Conservation (phyloP, 1,284 basidiomycete genomes). For the Pseudozyma thailandica region DNA sequence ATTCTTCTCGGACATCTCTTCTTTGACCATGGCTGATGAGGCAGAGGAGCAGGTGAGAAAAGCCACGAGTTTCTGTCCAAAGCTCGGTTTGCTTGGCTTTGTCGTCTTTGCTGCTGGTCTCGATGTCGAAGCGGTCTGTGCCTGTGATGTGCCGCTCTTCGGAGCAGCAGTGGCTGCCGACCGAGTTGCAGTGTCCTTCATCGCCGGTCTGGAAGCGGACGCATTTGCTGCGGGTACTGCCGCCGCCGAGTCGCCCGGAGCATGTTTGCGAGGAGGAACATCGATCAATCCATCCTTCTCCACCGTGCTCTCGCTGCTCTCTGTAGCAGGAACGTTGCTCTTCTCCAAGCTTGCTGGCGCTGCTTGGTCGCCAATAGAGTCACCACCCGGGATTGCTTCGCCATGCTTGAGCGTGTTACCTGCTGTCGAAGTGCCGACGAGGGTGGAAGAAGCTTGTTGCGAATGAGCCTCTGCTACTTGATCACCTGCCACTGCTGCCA, state of each 20-base stretch:
- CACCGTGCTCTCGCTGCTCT: slow-evolving; percentile 35
- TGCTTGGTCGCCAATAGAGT: not conserved
- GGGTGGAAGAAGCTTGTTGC: slow-evolving; percentile 36
- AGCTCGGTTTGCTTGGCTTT: slow-evolving; percentile 18
- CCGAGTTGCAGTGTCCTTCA: no score
- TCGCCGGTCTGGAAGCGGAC: not conserved
- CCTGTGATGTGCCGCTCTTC: slow-evolving; percentile 1
- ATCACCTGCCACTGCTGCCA: not conserved
- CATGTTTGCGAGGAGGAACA: slow-evolving; percentile 24
- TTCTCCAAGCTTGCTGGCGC: not conserved
- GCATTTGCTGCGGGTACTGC: not conserved
- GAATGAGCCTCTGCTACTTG: slow-evolving; percentile 14
- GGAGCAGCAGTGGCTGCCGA: slow-evolving; percentile 5
- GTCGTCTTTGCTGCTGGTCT: slow-evolving; percentile 5
- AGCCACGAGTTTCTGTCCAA: slow-evolving; percentile 40
- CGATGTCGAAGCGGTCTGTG: slow-evolving; percentile 6
- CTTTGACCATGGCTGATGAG: slow-evolving; percentile 20
- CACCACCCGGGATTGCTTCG: not conserved
- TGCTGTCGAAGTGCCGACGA: slow-evolving; percentile 28
- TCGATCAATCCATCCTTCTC: slow-evolving; percentile 41
- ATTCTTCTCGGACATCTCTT: slow-evolving; percentile 45
- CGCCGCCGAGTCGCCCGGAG: not conserved
- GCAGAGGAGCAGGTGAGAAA: slow-evolving; percentile 52
- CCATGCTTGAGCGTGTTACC: slow-evolving; percentile 24
- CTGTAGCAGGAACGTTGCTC: slow-evolving; percentile 1